Evolutionary conservation across 2,329 filamentous ascomycete species (phyloP), one percentile per base, ranked within the genome.

Genomic region (Epichloe festucae): DNA sequence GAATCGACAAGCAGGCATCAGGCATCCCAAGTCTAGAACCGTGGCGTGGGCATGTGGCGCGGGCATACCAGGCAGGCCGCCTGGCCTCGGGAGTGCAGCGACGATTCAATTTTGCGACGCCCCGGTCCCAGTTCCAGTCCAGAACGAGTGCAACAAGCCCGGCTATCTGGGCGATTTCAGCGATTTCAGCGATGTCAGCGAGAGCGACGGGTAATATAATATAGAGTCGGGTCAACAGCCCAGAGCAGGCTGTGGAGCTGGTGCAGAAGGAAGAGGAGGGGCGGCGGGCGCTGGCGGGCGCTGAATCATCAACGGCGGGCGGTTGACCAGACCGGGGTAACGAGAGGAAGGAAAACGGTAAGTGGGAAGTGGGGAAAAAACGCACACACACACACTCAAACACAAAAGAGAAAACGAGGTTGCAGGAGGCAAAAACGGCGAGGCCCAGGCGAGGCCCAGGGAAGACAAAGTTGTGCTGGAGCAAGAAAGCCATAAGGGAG

Each of bases 41-140:
- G 46, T 50, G 43, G 46, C 49, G 47, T 15, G 40, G 41, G 42
- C 51, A 31, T 50, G 31, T 49, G 51, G 36, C 51, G 41, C 21
- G 35, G 46, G 46, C 52, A 54, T 49, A 46, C 40, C 52, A 47
- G 46, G 52, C 49, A 41, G 41, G 23, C 41, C 41, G 45, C 49
- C 49, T 50, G 39, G 48, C 49, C 31, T 48, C 45, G 27, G 44
- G 39, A 19, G 34, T 6, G 17, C 27, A 21, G 34, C 44, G n/a
- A 36, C n/a, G 14, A 14, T 17, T n/a, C 11, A 36, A 45, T 15
- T 31, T 31, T 31, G 8, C 27, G 27, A 31, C 27, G 27, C 27
- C 27, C 27, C 27, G 10, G 27, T 10, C 27, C 27, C 27, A 31
- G 27, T 31, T 31, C 23, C 27, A 31, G 1, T 19, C 17, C 40